Percentiles rank a stretch among this genome's conserved stretches.
These are phyloP conservation scores for Phytophthora colocasiae DNA, from an alignment of 352 stramenopile genomes.

Conservation along the genomic window DNA sequence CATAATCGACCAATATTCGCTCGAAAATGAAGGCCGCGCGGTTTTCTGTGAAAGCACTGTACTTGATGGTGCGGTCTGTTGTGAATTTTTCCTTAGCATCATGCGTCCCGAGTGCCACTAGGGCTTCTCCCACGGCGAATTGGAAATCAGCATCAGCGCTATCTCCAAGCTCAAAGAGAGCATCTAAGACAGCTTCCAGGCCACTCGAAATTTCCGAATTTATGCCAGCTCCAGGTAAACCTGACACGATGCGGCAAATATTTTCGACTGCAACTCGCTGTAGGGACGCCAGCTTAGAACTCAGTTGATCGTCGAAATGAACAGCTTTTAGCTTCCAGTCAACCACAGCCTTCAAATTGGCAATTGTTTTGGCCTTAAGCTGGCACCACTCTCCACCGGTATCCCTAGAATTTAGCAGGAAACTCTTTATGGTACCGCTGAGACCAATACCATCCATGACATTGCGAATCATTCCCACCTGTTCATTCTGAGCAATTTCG, in stretches of 20 bases:
- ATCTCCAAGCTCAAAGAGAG: slow-evolving; percentile 37
- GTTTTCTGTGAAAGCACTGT: slow-evolving; percentile 33
- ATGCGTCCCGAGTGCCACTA: slow-evolving; percentile 64
- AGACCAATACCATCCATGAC: slow-evolving; percentile 51
- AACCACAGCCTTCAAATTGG: slow-evolving; percentile 41
- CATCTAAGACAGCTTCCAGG: slow-evolving; percentile 38
- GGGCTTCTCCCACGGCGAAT: slow-evolving; percentile 55
- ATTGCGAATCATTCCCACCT: slow-evolving; percentile 48
- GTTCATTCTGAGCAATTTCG: slow-evolving; percentile 50
- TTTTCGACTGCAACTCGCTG: slow-evolving; percentile 55
- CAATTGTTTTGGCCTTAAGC: slow-evolving; percentile 41
- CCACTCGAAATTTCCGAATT: slow-evolving; percentile 18
- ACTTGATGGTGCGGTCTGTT: slow-evolving; percentile 21
- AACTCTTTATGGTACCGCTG: slow-evolving; percentile 37
- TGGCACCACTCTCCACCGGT: slow-evolving; percentile 35
- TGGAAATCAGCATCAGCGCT: slow-evolving; percentile 52
- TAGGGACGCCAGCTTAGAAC: slow-evolving; percentile 43
- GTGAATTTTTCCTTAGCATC: slow-evolving; percentile 28
- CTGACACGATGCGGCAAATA: slow-evolving; percentile 38
- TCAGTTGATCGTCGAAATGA: slow-evolving; percentile 53
- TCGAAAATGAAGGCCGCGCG: slow-evolving; percentile 49
- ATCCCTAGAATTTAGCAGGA: slow-evolving; percentile 23
- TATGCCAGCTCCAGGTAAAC: slow-evolving; percentile 30
- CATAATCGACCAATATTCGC: slow-evolving; percentile 45
- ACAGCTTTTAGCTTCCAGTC: slow-evolving; percentile 50